These are phyloP conservation scores for Saccharomycopsis sp. DNA, from an alignment of 805 yeast species.

Conservation along the genomic window DNA sequence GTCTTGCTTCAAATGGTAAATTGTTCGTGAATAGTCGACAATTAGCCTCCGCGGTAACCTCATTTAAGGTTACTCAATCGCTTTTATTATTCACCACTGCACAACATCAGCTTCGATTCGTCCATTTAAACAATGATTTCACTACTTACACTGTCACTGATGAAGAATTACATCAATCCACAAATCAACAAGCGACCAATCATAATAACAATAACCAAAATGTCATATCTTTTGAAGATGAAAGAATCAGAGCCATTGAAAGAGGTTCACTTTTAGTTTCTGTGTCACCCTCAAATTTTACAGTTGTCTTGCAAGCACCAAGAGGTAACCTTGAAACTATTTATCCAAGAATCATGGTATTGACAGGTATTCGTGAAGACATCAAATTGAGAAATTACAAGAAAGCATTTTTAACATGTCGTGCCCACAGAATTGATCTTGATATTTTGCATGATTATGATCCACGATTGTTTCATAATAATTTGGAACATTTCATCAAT, in stretches of 20 bases:
- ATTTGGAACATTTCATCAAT: conserved; percentile 58
- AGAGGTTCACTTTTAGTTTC: conserved; percentile 84
- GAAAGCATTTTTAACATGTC: conserved; percentile 76
- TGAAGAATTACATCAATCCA: conserved; percentile 21
- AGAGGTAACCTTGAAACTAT: conserved; percentile 95
- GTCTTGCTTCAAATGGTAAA: conserved; percentile 70
- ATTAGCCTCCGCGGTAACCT: conserved; percentile 71
- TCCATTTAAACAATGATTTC: conserved; percentile 49
- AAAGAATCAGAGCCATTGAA: conserved; percentile 82
- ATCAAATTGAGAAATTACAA: conserved; percentile 53
- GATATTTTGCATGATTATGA: conserved; percentile 86
- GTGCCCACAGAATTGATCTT: conserved; percentile 85
- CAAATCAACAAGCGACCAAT: conserved; percentile 27
- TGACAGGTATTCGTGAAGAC: conserved; percentile 69
- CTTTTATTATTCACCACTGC: conserved; percentile 82
- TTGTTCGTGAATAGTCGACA: conserved; percentile 55
- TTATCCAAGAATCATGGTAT: conserved; percentile 85
- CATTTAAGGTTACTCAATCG: conserved; percentile 63
- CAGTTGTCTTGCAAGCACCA: conserved; percentile 87
- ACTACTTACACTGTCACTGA: conserved; percentile 30
- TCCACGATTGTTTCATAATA: conserved; percentile 58
- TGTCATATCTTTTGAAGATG: conserved; percentile 42
- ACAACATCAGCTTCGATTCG: conserved; percentile 72
- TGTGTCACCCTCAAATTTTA: conserved; percentile 71
- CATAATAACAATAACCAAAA: conserved; percentile 25